Evolutionary conservation across 305 asterid genomes (phyloP).

Genomic region (Salvia sclarea): DNA sequence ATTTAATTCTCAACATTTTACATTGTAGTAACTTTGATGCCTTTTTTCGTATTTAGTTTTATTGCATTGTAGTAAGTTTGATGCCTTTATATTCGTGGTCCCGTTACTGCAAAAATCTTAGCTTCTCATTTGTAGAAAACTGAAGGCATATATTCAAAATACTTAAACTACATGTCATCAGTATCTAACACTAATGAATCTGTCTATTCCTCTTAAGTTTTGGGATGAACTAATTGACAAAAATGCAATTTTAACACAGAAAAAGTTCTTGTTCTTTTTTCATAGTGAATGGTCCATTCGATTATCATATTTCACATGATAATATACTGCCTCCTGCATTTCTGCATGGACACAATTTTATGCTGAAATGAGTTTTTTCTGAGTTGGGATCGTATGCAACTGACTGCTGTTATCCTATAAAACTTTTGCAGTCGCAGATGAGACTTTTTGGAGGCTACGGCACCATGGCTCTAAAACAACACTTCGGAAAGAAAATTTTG

Average conservation of each 20-base stretch:
- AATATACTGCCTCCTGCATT: slow-evolving; percentile 11
- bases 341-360: background rate
- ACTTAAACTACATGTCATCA: background rate
- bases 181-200: background rate
- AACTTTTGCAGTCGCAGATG: slow-evolving; percentile 81
- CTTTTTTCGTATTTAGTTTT: too few species aligned
- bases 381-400: slow-evolving; percentile 8
- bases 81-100: background rate
- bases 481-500: slow-evolving; percentile 83
- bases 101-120: background rate
- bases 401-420: slow-evolving; percentile 10
- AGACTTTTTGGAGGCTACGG: slow-evolving; percentile 80
- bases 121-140: background rate
- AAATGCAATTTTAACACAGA: background rate
- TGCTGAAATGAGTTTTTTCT: slow-evolving; percentile 10
- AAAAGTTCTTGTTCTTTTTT: background rate
- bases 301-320: background rate
- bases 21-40: background rate
- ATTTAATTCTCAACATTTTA: background rate
- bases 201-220: background rate
- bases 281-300: background rate
- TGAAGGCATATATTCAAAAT: background rate
- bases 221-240: background rate
- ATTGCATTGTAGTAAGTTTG: background rate
- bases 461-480: slow-evolving; percentile 87